A percentile compares a stretch with the other conserved stretches of the same genome.
These are phyloP conservation scores for Fraxinus cuspidata DNA, from an alignment of 257 asterid species.

Conservation along the genomic window DNA sequence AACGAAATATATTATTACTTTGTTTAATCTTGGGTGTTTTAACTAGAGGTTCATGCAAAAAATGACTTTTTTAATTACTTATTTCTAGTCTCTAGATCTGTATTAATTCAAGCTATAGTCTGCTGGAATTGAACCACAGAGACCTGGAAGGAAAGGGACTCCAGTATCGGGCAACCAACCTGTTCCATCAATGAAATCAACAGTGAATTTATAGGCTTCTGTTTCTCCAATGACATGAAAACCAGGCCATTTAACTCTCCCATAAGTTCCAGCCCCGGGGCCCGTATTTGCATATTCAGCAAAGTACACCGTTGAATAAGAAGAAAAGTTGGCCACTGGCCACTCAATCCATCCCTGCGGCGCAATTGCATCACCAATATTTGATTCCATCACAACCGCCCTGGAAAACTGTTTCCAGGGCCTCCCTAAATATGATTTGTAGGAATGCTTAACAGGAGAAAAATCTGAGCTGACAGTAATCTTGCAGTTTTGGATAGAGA, in stretches of 20 bases:
- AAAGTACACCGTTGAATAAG: slow-evolving; percentile 4
- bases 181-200: slow-evolving; percentile 45
- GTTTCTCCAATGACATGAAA: slow-evolving; percentile 19
- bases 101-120: background rate
- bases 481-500: slow-evolving; percentile 29
- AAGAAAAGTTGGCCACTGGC: background rate
- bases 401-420: slow-evolving; percentile 25
- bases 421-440: slow-evolving; percentile 19
- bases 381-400: slow-evolving; percentile 26
- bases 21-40: too few species aligned
- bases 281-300: slow-evolving; percentile 2
- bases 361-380: slow-evolving; percentile 17
- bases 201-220: slow-evolving; percentile 23
- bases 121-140: background rate
- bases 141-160: slow-evolving; percentile 42
- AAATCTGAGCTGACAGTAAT: slow-evolving; percentile 30
- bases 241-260: slow-evolving; percentile 24
- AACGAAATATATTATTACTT: too few species aligned
- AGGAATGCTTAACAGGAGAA: slow-evolving; percentile 14
- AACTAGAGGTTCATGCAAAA: background rate
- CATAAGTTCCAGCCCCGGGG: slow-evolving; percentile 7
- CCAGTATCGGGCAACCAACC: slow-evolving; percentile 59
- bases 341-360: slow-evolving; percentile 20
- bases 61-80: too few species aligned
- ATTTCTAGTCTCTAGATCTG: too few species aligned